phyloP scores from a whole-genome alignment of 2,329 filamentous ascomycete genomes.

The Orbilia javanica region DNA sequence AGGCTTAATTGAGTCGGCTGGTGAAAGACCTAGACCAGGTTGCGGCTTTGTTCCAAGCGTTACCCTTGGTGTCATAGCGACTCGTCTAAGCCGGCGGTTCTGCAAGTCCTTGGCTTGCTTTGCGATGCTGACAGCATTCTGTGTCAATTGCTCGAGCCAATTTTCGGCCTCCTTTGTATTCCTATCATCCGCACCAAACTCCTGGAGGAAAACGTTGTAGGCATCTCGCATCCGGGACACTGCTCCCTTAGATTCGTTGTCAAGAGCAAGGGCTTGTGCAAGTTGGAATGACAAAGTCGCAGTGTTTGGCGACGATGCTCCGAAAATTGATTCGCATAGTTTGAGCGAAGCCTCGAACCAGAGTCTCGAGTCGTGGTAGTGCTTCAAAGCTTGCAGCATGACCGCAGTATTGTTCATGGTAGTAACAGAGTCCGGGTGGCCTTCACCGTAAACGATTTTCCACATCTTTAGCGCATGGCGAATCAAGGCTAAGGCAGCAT shows the following conservation, averaged over 20 bases:
- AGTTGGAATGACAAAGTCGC: slow-evolving; percentile 97
- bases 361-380: slow-evolving; percentile 90
- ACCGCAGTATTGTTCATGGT: slow-evolving; percentile 99
- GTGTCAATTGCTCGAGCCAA: slow-evolving; percentile 95
- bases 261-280: slow-evolving; percentile 92
- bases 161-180: slow-evolving; percentile 98
- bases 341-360: slow-evolving; percentile 96
- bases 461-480: slow-evolving; percentile 93
- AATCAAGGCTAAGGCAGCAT: slow-evolving; percentile 85
- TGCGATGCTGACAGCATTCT: slow-evolving; percentile 92
- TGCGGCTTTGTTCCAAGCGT: slow-evolving; percentile 73
- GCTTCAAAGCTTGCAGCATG: slow-evolving; percentile 96
- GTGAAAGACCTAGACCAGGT: slow-evolving; percentile 74
- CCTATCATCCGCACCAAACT: slow-evolving; percentile 89
- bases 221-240: slow-evolving; percentile 95
- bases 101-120: slow-evolving; percentile 92
- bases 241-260: slow-evolving; percentile 91
- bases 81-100: slow-evolving; percentile 78
- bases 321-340: slow-evolving; percentile 90
- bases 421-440: slow-evolving; percentile 97
- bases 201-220: slow-evolving; percentile 90
- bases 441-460: slow-evolving; percentile 94
- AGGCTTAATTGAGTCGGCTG: slow-evolving; percentile 64
- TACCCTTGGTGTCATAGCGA: slow-evolving; percentile 75
- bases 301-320: slow-evolving; percentile 89